These are phyloP conservation scores for Breviolum minutum DNA, from an alignment of 73 alveolate species.

Conservation along the genomic window DNA sequence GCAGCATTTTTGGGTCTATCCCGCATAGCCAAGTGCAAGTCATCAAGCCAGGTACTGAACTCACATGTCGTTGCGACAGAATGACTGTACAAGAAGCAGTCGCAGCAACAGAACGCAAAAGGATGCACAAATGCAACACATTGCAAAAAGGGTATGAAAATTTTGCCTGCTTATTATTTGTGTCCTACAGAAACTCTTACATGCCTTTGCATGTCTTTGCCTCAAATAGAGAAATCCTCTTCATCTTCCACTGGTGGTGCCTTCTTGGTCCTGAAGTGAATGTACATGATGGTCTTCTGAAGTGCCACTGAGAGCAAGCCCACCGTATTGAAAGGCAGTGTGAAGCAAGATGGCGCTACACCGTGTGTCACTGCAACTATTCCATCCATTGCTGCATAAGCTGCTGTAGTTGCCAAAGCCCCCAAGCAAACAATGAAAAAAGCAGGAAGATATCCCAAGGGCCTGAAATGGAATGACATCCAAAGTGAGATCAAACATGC, in stretches of 20 bases:
- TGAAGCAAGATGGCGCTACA: slow-evolving; percentile 2
- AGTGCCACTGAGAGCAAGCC: slow-evolving; percentile 7
- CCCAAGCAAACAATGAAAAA: slow-evolving; percentile 1
- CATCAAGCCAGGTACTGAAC: too few species aligned
- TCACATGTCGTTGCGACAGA: too few species aligned
- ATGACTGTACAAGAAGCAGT: too few species aligned
- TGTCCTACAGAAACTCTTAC: neutral
- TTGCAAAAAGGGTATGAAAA: too few species aligned
- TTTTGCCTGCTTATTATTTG: neutral
- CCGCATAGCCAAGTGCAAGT: too few species aligned
- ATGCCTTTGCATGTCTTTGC: too few species aligned
- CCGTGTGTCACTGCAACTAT: neutral
- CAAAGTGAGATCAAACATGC: slow-evolving; percentile 44
- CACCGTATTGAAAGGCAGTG: slow-evolving; percentile 22
- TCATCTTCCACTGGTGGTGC: neutral
- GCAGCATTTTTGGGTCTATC: too few species aligned
- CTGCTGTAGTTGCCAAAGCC: slow-evolving; percentile 34
- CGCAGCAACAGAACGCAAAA: too few species aligned
- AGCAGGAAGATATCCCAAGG: neutral
- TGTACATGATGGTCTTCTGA: neutral
- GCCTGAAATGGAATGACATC: slow-evolving; percentile 27
- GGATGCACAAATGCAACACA: too few species aligned
- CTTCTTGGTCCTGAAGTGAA: neutral
- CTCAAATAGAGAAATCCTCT: neutral
- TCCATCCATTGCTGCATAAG: slow-evolving; percentile 12